A percentile compares a stretch with the other conserved stretches of the same genome.
phyloP scores from a whole-genome alignment of 192 early-diverging fungal genomes.

The Podila epicladia region DNA sequence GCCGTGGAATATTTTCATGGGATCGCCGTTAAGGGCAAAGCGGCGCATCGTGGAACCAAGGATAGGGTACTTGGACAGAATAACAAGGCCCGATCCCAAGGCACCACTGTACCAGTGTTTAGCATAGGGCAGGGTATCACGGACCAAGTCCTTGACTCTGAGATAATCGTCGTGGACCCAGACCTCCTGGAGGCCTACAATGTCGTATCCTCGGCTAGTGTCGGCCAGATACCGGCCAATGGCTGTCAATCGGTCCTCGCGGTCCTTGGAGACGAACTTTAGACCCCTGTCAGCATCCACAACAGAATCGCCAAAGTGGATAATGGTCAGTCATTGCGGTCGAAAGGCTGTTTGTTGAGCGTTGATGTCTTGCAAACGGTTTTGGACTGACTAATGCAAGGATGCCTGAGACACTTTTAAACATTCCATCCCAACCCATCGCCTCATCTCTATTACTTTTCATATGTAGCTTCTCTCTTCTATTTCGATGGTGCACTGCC shows the following conservation, averaged over 20 bases:
- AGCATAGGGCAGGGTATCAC: constrained; percentile 4
- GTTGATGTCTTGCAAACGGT: no score
- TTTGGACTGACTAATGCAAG: no score
- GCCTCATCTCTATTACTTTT: no score
- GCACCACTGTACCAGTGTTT: constrained; percentile 26
- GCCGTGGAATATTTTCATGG: constrained; percentile 58
- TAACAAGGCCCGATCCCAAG: constrained; percentile 29
- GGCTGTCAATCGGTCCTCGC: constrained; percentile 53
- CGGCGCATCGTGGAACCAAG: constrained; percentile 47
- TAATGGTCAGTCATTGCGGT: no score
- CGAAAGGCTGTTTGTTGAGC: no score
- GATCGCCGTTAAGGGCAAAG: constrained; percentile 58
- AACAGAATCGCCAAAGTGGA: no score
- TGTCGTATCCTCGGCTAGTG: constrained; percentile 20
- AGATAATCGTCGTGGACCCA: constrained; percentile 29
- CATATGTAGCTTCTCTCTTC: no score
- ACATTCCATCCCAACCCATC: no score
- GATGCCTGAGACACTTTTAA: no score
- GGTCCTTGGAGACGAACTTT: constrained; percentile 55
- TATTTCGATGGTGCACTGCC: no score
- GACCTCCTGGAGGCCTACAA: constrained; percentile 41
- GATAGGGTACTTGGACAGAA: constrained; percentile 58
- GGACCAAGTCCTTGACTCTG: constrained; percentile 7
- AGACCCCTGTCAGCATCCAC: constrained; percentile 5
- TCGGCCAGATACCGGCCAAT: constrained; percentile 57